A percentile compares a stretch with the other conserved stretches of the same genome.
phyloP scores from a whole-genome alignment of 2,329 filamentous ascomycete species.

The Zasmidium angulare region DNA sequence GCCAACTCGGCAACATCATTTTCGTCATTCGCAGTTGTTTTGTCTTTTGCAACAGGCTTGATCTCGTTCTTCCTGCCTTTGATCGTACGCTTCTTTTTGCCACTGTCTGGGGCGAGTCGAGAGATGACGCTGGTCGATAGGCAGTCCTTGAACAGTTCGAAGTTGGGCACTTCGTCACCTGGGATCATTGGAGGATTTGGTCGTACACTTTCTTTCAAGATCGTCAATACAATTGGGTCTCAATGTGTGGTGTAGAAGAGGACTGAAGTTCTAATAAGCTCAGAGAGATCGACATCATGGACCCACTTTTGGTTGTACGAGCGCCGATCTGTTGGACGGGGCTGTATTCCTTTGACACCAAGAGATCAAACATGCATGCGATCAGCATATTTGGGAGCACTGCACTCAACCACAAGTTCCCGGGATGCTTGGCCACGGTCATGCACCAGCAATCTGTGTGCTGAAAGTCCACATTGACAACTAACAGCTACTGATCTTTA shows the following conservation, averaged over 20 bases:
- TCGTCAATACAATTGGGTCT: neutral
- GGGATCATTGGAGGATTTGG: slow-evolving; percentile 32
- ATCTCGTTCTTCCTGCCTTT: slow-evolving; percentile 43
- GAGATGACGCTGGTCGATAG: slow-evolving; percentile 69
- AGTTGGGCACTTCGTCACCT: slow-evolving; percentile 53
- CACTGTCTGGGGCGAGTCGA: slow-evolving; percentile 51
- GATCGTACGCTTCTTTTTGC: slow-evolving; percentile 43
- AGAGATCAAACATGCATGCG: too few species aligned
- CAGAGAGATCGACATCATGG: slow-evolving; percentile 5
- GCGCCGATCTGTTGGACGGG: neutral
- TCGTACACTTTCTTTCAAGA: neutral
- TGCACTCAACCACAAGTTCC: too few species aligned
- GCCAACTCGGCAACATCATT: slow-evolving; percentile 65
- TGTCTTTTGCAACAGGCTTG: slow-evolving; percentile 30
- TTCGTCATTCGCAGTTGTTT: slow-evolving; percentile 13
- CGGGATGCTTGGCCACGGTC: too few species aligned
- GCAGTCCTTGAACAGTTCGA: slow-evolving; percentile 71
- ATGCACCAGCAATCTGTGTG: neutral
- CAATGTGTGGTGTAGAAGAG: neutral
- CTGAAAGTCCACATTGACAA: neutral
- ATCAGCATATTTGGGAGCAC: too few species aligned
- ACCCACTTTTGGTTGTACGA: neutral
- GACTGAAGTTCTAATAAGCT: slow-evolving; percentile 5
- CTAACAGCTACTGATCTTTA: neutral
- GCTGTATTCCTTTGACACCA: neutral